Percentiles rank a stretch among this genome's conserved stretches.
Evolutionary conservation across 129 eudicot species (phyloP).

Genomic region (Rutidosis leptorrhynchoides): DNA sequence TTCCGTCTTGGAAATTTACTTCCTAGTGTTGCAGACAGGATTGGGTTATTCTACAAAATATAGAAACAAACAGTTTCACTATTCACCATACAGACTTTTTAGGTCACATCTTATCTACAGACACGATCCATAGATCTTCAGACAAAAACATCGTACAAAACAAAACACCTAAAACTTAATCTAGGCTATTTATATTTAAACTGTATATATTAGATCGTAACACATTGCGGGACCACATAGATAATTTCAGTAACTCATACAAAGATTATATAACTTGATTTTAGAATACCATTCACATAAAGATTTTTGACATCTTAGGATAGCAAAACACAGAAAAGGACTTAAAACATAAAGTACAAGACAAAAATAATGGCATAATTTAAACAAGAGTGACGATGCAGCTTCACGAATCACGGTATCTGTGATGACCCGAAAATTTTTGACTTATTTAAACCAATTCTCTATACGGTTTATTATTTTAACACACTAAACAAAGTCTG

Average conservation of each 20-base stretch:
- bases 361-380: slow-evolving; percentile 6
- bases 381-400: neutral
- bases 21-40: too few relatives aligned
- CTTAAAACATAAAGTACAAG: neutral
- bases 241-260: slow-evolving; percentile 5
- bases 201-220: neutral
- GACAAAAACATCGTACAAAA: too few relatives aligned
- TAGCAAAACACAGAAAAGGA: slow-evolving; percentile 9
- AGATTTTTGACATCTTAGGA: neutral
- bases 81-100: too few relatives aligned
- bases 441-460: too few relatives aligned
- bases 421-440: too few relatives aligned
- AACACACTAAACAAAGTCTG: too few relatives aligned
- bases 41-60: too few relatives aligned
- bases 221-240: neutral
- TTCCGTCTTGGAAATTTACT: too few relatives aligned
- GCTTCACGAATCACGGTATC: slow-evolving; percentile 1
- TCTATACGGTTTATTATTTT: too few relatives aligned
- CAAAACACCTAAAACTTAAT: neutral
- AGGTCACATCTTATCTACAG: too few relatives aligned
- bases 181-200: neutral
- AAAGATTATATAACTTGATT: neutral
- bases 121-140: too few relatives aligned
- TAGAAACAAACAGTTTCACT: too few relatives aligned
- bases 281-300: slow-evolving; percentile 8